Percentiles rank a stretch among this genome's conserved stretches.
phyloP scores from a whole-genome alignment of 176 grass and related monocot species.

The Ensete glaucum region DNA sequence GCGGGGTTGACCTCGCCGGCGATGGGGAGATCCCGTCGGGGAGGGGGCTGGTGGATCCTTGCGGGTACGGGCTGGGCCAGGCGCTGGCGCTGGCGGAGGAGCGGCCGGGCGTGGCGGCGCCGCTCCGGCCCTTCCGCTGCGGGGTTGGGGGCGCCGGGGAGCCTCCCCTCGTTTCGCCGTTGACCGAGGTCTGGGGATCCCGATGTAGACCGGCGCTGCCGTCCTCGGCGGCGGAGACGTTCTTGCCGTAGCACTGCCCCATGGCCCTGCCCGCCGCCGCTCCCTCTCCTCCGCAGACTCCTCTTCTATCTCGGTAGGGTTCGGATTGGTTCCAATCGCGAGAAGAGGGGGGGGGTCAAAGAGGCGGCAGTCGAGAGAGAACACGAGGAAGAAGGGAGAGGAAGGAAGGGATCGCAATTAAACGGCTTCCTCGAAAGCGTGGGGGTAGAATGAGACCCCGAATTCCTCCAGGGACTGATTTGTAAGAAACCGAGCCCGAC shows the following conservation, averaged over 20 bases:
- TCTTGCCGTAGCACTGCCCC: constrained; percentile 97
- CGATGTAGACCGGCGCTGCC: not conserved
- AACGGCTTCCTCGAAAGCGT: not conserved
- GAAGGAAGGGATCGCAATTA: not conserved
- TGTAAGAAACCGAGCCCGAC: not conserved
- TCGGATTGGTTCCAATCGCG: not conserved
- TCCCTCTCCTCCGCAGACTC: not conserved
- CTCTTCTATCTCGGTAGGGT: not conserved
- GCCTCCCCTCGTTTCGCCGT: constrained; percentile 23
- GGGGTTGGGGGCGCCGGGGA: constrained; percentile 14
- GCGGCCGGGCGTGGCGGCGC: constrained; percentile 40
- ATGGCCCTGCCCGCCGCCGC: constrained; percentile 20
- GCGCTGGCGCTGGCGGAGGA: constrained; percentile 28
- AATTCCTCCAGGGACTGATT: not conserved
- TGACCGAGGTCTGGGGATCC: constrained; percentile 14
- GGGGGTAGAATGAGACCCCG: not conserved
- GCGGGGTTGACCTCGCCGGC: constrained; percentile 73
- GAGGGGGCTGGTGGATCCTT: constrained; percentile 49
- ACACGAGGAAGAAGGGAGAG: not conserved
- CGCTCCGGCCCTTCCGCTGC: constrained; percentile 5
- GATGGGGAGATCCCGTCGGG: constrained; percentile 77
- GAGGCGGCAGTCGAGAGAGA: not conserved
- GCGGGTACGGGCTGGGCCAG: constrained; percentile 76
- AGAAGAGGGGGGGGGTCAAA: not conserved
- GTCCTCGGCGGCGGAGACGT: constrained; percentile 30